Evolutionary conservation across 495 filamentous ascomycete species (phyloP), one percentile per base, ranked within the genome.

Genomic region (Xylaria longipes): DNA sequence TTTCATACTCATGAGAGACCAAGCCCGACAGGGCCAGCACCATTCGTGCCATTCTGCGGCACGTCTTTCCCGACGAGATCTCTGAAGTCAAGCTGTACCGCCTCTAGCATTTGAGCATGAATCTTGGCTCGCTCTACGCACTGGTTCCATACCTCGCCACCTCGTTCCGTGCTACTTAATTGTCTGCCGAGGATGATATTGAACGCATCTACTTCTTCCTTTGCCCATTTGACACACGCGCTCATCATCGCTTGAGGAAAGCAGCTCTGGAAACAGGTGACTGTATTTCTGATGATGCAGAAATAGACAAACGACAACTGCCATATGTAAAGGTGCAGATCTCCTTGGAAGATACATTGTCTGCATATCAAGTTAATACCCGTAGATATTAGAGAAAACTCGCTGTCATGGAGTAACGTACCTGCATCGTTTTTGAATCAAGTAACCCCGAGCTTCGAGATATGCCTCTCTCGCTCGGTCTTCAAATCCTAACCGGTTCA

Each of bases 291-390:
- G 79, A 98, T 97, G 73, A 97, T 88, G 35, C 90, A 92, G 84
- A 99, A 99, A 80, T 97, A 97, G 64, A 98, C 94, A 72, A 92
- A 97, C 4, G 96, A 95, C n/a, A 99, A 87, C 78, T 97, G 92
- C 83, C 92, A 97, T 76, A 98, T 94, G 81, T 99, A 98, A 11
- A 93, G 87, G 20, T 91, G 92, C 7, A 98, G 88, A 75, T 97
- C 91, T 43, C 96, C 96, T 80, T 97, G 94, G 80, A 98, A 98
- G 69, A 95, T 90, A 77, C 94, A 97, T 85, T 94, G 92, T 71
- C 94, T 96, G 69, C 68, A 17, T 52, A 20, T 27, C 14, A 22
- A 52, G 79, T 86, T 77, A 85, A 82, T 72, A 75, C 57, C 43
- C 50, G 5, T 39, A 57, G 17, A 73, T 20, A n/a, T 11, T 14